Evolutionary conservation across 225 moss, liverwort and hornwort species (phyloP), one percentile per base, ranked within the genome.

Genomic region (Takakia lepidozioides): DNA sequence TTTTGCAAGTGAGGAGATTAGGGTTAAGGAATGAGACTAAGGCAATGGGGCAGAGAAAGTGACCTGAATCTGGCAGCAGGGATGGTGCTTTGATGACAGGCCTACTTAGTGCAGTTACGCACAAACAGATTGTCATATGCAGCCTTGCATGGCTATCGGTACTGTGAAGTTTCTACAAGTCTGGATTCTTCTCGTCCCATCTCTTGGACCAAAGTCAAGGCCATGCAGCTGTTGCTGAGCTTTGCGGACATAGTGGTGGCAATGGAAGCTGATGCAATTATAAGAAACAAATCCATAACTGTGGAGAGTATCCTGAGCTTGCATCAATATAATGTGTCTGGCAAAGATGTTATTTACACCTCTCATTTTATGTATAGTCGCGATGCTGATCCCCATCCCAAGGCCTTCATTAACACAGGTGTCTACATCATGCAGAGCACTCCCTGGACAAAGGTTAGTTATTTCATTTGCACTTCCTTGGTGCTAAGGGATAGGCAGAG

Each of bases 181-280:
- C 70, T 93, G 55, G 88, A 88, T 19, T 68, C 20, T 68, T 63
- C 81, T 25, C 70, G 86, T 28, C 76, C 81, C 54, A 39, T 74
- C 22, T 63, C 83, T 19, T 93, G 93, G 88, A 93, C 88, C 36
- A 93, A 93, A 76, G 71, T 88, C 41, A 93, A 85, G 65, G 78
- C 86, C 21, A 78, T 88, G 54, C 52, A 50, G 20, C 75, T 93
- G 34, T 56, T 93, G 52, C 75, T 93, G 34, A 93, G 83, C 70
- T 93, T 93, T 64, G 69, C 88, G 25, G 78, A 89, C 13, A 66
- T 67, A 9, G 93, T 53, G 45, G 83, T 81, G 65, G 81, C 85
- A 30, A 88, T 88, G 56, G 88, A 88, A 59, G 86, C 93, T 40
- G 93, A 93, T 43, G 83, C 79, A 37, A 83, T 93, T 18, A 84